Percentiles rank a stretch among this genome's conserved stretches.
phyloP scores from a whole-genome alignment of 1,284 basidiomycete genomes.

The Pascua sp. region DNA sequence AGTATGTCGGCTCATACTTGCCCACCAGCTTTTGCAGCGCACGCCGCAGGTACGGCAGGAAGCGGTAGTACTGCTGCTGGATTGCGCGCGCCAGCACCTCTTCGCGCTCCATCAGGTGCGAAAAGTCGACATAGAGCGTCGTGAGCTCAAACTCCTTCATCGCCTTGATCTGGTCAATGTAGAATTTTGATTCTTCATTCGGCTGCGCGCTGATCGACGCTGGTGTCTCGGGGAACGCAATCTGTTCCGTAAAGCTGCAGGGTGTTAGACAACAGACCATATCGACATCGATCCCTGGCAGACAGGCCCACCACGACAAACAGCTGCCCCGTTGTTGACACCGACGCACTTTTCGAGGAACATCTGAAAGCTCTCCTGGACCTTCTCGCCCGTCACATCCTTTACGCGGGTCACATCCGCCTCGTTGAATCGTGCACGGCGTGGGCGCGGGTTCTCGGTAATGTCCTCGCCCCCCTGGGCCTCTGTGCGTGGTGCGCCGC shows the following conservation, averaged over 20 bases:
- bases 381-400: constrained; percentile 88
- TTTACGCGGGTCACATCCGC: constrained; percentile 77
- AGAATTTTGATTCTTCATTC: constrained; percentile 56
- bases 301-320: too few relatives aligned
- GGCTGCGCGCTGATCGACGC: constrained; percentile 59
- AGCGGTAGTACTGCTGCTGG: constrained; percentile 91
- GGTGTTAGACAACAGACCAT: neutral
- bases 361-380: constrained; percentile 81
- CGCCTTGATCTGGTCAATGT: constrained; percentile 85
- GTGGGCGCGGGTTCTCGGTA: neutral
- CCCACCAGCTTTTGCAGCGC: constrained; percentile 85
- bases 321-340: too few relatives aligned
- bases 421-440: constrained; percentile 16
- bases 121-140: constrained; percentile 94
- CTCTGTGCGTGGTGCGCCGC: constrained; percentile 7
- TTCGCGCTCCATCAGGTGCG: constrained; percentile 82
- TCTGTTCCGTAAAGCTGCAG: constrained; percentile 72
- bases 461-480: constrained; percentile 11
- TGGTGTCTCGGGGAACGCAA: constrained; percentile 69
- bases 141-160: constrained; percentile 91
- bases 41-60: constrained; percentile 87
- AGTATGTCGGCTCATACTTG: constrained; percentile 83
- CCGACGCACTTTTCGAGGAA: constrained; percentile 79
- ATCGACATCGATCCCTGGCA: neutral
- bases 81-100: constrained; percentile 87